A percentile compares a stretch with the other conserved stretches of the same genome.
These are phyloP conservation scores for Chlamydomonas eustigma DNA, from an alignment of 139 green algal genomes.

Conservation along the genomic window DNA sequence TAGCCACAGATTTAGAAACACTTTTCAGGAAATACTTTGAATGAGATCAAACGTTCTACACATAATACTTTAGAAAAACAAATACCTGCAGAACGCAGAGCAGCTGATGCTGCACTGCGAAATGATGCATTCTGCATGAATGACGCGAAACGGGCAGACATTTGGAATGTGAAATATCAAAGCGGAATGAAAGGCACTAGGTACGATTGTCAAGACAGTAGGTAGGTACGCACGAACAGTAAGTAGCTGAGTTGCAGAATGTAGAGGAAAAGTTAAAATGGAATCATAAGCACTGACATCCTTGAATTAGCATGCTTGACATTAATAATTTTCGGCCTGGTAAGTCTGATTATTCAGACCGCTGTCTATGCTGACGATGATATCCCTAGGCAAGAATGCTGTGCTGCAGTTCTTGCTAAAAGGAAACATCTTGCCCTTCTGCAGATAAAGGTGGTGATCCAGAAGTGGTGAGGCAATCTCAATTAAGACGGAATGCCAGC, in stretches of 20 bases:
- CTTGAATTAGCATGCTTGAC: background rate
- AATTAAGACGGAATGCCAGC: conserved; percentile 81
- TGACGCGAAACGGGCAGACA: background rate
- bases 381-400: too few relatives aligned
- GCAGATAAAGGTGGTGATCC: conserved; percentile 94
- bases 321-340: too few relatives aligned
- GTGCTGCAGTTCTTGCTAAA: background rate
- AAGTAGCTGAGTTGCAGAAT: too few relatives aligned
- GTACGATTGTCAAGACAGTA: too few relatives aligned
- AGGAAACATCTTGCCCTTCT: background rate
- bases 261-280: too few relatives aligned
- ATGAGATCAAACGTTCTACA: background rate
- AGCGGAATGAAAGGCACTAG: too few relatives aligned
- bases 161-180: background rate
- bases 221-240: too few relatives aligned
- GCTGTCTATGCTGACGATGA: too few relatives aligned
- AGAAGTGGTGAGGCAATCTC: conserved; percentile 88
- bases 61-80: background rate
- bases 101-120: background rate
- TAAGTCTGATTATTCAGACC: too few relatives aligned
- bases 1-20: too few relatives aligned
- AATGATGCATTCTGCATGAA: background rate
- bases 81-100: background rate
- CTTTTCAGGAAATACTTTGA: too few relatives aligned
- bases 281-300: background rate